Conservation (phyloP, 192 early-diverging fungal species). For the Gonapodya sp. region DNA sequence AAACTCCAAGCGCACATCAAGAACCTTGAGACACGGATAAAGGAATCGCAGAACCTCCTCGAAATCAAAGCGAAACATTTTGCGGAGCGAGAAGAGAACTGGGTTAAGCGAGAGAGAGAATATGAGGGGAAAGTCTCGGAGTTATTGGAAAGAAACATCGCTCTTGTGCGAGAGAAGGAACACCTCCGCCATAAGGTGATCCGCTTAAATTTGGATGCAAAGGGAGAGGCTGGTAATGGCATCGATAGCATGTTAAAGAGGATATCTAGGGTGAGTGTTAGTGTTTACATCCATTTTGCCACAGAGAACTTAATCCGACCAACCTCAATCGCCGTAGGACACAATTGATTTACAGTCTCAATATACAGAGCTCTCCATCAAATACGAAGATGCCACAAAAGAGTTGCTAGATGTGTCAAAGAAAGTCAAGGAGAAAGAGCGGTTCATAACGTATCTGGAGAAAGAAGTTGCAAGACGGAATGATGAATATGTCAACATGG, state of each 20-base stretch:
- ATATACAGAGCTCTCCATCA: constrained; percentile 36
- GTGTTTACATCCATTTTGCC: background rate
- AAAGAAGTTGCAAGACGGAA: constrained; percentile 38
- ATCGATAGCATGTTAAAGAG: constrained; percentile 55
- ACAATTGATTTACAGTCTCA: constrained; percentile 34
- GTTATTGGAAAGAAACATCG: constrained; percentile 26
- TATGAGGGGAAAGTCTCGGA: constrained; percentile 32
- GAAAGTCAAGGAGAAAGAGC: constrained; percentile 39
- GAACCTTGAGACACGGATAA: constrained; percentile 37
- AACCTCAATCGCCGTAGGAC: constrained; percentile 23
- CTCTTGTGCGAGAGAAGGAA: constrained; percentile 45
- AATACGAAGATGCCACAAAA: constrained; percentile 29
- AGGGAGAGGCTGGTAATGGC: constrained; percentile 49
- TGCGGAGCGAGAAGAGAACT: constrained; percentile 34
- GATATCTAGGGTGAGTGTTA: constrained; percentile 27
- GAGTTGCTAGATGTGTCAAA: constrained; percentile 33
- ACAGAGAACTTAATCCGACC: background rate
- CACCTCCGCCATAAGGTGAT: constrained; percentile 54
- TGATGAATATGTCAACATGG: constrained; percentile 41
- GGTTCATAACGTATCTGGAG: constrained; percentile 40
- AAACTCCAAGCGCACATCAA: constrained; percentile 50
- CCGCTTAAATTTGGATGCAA: constrained; percentile 44
- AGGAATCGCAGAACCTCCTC: constrained; percentile 38
- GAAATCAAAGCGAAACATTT: constrained; percentile 42
- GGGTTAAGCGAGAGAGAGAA: constrained; percentile 27